Evolutionary conservation across 1,284 basidiomycete genomes (phyloP), one percentile per base, ranked within the genome.

Genomic region (Cutaneotrichosporon sp.): DNA sequence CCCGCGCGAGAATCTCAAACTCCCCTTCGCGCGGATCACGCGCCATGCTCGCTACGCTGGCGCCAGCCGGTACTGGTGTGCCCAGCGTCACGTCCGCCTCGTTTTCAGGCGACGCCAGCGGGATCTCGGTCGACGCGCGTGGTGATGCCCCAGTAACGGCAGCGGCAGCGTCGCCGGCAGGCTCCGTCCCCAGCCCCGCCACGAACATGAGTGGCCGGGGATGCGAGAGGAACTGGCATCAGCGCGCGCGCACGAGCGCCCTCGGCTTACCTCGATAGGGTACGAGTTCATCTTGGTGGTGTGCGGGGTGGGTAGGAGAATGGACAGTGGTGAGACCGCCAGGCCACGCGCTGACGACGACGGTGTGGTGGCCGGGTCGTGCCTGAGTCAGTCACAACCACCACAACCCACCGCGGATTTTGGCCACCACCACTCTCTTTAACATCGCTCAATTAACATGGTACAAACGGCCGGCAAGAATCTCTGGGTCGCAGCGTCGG

Each of bases 201-300:
- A 92, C 86, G 68, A 94, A 94, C 87, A 96, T 88, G 46, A 94
- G 83, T 21, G 92, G 92, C 35, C 84, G 84, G 47, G 90, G 83
- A 72, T 94, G 91, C 40, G 82, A 79, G 59, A 93, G 78, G 64
- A 80, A 79, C 75, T 79, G 70, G 39, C 5, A 41, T 51, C n/a
- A 56, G 56, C 51, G 10, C 26, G 33, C 15, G 41, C n/a, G 13
- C 23, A 9, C 2, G 30, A 46, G 13, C n/a, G n/a, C n/a, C n/a
- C n/a, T n/a, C n/a, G 12, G 38, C 70, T 49, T 53, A 92, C 78
- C 75, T 91, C 88, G 53, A 81, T 78, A 13, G 89, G 89, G 77
- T 92, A 92, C 22, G 88, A 90, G 73, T 92, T 92, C 90, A 92
- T 92, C 43, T 36, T 62, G 41, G 34, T 22, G 23, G 26, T 15